A percentile compares a stretch with the other conserved stretches of the same genome.
Evolutionary conservation across 495 filamentous ascomycete genomes (phyloP).

Genomic region (Collariella sp.): DNA sequence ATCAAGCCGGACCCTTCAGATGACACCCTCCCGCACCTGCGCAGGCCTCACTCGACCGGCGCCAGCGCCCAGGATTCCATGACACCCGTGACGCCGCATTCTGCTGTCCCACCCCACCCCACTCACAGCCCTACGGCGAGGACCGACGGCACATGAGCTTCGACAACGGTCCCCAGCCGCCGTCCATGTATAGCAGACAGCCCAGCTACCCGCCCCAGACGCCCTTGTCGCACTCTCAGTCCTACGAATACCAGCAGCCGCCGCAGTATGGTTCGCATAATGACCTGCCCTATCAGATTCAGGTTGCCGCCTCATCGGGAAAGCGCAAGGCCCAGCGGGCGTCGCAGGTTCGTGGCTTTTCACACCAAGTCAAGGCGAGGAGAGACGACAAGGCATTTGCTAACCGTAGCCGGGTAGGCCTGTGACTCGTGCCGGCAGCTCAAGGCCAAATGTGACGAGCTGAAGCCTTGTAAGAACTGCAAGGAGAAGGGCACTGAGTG

Average conservation of each 20-base stretch:
- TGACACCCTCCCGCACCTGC: constrained; percentile 37
- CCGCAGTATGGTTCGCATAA: constrained; percentile 23
- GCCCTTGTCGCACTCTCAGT: constrained; percentile 34
- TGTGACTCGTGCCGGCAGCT: constrained; percentile 59
- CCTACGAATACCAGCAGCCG: constrained; percentile 39
- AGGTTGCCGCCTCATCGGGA: constrained; percentile 27
- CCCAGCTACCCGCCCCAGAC: constrained; percentile 39
- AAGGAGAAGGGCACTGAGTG: constrained; percentile 51
- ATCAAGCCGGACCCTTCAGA: constrained; percentile 44
- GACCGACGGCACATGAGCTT: constrained; percentile 42
- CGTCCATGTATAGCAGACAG: constrained; percentile 34
- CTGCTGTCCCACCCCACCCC: constrained; percentile 25
- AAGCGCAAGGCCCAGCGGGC: constrained; percentile 45
- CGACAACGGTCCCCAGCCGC: constrained; percentile 30
- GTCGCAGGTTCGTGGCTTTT: constrained; percentile 37
- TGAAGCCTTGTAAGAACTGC: constrained; percentile 50
- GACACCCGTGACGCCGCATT: constrained; percentile 29
- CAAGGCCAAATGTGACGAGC: constrained; percentile 67
- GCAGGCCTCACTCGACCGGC: constrained; percentile 37
- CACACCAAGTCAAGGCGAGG: not conserved
- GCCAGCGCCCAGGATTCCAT: constrained; percentile 31
- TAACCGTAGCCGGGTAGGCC: constrained; percentile 40
- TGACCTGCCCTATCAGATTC: constrained; percentile 29
- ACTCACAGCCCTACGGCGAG: constrained; percentile 30
- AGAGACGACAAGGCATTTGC: not conserved